These are phyloP conservation scores for Penicillium herquei DNA, from an alignment of 495 filamentous ascomycete genomes.

Conservation along the genomic window DNA sequence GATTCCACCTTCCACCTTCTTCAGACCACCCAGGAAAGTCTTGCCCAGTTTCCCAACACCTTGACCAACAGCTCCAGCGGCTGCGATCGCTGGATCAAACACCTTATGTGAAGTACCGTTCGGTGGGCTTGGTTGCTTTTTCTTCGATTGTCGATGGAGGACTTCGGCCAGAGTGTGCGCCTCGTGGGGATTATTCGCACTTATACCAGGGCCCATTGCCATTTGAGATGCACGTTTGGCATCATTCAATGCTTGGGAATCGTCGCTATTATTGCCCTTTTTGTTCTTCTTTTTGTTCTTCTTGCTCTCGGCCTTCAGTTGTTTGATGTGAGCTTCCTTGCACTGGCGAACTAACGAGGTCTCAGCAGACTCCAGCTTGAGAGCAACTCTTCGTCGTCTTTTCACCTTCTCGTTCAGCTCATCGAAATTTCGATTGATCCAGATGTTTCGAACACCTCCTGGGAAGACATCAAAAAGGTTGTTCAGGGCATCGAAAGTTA, in stretches of 20 bases:
- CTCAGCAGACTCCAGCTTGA: conserved; percentile 75
- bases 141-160: conserved; percentile 37
- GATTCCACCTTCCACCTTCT: conserved; percentile 42
- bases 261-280: conserved; percentile 55
- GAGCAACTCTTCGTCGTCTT: conserved; percentile 67
- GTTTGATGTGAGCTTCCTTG: conserved; percentile 71
- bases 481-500: conserved; percentile 73
- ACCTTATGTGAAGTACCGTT: conserved; percentile 18
- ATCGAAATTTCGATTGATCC: conserved; percentile 92
- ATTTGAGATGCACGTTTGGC: conserved; percentile 54
- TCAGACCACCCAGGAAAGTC: conserved; percentile 51
- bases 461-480: conserved; percentile 94
- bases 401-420: conserved; percentile 85
- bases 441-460: conserved; percentile 92
- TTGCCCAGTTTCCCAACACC: conserved; percentile 60
- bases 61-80: conserved; percentile 53
- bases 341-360: conserved; percentile 77
- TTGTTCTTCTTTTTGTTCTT: conserved; percentile 55
- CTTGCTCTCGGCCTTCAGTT: conserved; percentile 64
- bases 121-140: conserved; percentile 24
- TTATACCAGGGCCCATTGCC: conserved; percentile 69
- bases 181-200: conserved; percentile 77
- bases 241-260: conserved; percentile 31
- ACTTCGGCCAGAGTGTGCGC: conserved; percentile 69
- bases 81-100: conserved; percentile 42